Evolutionary conservation across 1,139 yeast genomes (phyloP).

Genomic region (Diutina sp.): DNA sequence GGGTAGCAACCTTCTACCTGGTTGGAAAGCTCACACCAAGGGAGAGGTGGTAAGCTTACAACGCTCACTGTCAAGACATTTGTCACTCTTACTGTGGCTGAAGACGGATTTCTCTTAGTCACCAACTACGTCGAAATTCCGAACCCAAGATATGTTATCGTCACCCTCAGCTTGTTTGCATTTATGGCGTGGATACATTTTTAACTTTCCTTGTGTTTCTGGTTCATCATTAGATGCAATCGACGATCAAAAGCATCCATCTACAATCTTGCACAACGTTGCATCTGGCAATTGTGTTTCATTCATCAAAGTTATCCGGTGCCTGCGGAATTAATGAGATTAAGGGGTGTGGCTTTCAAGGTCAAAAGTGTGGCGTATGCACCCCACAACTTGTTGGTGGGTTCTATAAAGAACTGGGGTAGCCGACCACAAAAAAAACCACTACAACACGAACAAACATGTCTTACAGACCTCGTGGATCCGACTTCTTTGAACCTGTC

Average conservation of each 20-base stretch:
- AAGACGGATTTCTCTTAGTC: background rate
- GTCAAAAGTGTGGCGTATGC: background rate
- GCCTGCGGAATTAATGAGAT: no score
- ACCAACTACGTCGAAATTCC: background rate
- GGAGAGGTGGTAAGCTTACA: no score
- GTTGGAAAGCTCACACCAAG: no score
- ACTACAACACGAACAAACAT: background rate
- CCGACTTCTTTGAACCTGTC: conserved; percentile 2
- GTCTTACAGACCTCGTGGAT: background rate
- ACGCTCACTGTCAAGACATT: background rate
- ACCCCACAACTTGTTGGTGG: background rate
- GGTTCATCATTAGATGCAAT: no score
- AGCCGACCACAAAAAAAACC: background rate
- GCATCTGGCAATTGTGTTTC: no score
- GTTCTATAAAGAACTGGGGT: background rate
- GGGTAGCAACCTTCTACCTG: background rate
- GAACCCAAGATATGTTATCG: background rate
- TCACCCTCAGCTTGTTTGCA: background rate
- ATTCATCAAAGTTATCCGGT: no score
- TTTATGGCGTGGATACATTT: no score
- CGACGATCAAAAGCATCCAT: no score
- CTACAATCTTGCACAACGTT: background rate
- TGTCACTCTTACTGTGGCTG: background rate
- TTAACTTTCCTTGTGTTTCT: background rate
- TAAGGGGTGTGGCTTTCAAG: background rate